phyloP scores from a whole-genome alignment of 768 basidiomycete genomes.

The Lyophyllum shimeji region DNA sequence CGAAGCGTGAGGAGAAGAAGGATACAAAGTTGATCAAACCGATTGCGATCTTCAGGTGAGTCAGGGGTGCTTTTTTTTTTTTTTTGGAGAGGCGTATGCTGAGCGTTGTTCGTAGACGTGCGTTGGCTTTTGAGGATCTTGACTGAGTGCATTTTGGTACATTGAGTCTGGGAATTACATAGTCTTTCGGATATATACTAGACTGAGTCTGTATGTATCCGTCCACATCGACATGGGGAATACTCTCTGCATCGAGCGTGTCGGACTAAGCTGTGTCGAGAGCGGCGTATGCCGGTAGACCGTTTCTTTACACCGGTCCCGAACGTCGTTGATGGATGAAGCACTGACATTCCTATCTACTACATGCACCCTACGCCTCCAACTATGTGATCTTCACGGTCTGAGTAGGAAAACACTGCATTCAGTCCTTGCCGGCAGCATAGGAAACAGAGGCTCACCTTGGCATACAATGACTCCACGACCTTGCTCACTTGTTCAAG shows the following conservation, averaged over 20 bases:
- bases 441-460: conserved; percentile 37
- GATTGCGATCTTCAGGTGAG: conserved; percentile 5
- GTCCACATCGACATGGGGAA: background rate
- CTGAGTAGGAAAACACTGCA: background rate
- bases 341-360: background rate
- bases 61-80: background rate
- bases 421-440: background rate
- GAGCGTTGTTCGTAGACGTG: background rate
- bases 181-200: background rate
- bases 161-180: background rate
- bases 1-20: background rate
- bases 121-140: conserved; percentile 5
- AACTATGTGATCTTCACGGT: background rate
- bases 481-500: conserved; percentile 90
- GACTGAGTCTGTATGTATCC: background rate
- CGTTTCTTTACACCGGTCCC: too few relatives aligned
- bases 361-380: background rate
- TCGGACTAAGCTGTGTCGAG: background rate
- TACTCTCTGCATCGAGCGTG: background rate
- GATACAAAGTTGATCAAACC: background rate
- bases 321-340: background rate
- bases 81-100: background rate
- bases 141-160: background rate
- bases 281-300: too few relatives aligned
- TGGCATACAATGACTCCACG: conserved; percentile 91